Percentiles rank a stretch among this genome's conserved stretches.
Conservation (phyloP, 2,329 filamentous ascomycete species). For the Ophiosphaerella herpotricha region DNA sequence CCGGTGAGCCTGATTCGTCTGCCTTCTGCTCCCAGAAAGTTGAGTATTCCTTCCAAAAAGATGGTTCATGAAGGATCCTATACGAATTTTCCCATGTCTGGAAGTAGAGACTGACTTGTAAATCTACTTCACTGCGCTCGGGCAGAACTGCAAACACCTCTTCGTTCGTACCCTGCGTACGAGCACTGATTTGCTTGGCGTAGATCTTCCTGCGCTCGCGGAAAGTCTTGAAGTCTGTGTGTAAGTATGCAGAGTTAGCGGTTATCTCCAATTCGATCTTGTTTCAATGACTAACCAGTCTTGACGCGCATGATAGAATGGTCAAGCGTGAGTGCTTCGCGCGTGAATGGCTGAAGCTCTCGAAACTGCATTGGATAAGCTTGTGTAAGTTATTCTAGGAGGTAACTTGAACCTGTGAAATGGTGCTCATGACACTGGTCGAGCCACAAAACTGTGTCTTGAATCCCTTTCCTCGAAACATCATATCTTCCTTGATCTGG, state of each 20-base stretch:
- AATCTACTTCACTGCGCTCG: conserved; percentile 45
- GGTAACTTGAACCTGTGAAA: conserved; percentile 26
- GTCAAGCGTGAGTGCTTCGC: conserved; percentile 34
- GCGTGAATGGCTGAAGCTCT: conserved; percentile 43
- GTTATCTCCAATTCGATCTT: too few species aligned
- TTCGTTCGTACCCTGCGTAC: conserved; percentile 26
- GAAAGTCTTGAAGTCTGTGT: conserved; percentile 38
- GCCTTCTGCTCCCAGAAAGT: conserved; percentile 50
- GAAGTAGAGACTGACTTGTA: conserved; percentile 55
- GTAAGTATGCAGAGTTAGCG: background rate
- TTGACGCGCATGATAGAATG: conserved; percentile 36
- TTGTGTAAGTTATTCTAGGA: background rate
- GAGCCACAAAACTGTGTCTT: conserved; percentile 53
- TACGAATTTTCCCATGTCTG: conserved; percentile 56
- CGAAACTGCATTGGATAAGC: conserved; percentile 35
- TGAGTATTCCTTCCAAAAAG: conserved; percentile 57
- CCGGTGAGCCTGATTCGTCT: conserved; percentile 25
- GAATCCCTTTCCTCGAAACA: conserved; percentile 51
- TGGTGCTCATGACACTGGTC: conserved; percentile 46
- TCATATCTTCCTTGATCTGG: conserved; percentile 41
- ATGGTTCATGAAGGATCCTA: conserved; percentile 59
- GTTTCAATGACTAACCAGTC: background rate
- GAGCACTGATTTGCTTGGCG: conserved; percentile 25
- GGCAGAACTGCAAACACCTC: conserved; percentile 47
- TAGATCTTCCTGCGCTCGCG: conserved; percentile 34